Evolutionary conservation across 176 grass and related monocot species (phyloP).

Genomic region (Pontederia paniculata): DNA sequence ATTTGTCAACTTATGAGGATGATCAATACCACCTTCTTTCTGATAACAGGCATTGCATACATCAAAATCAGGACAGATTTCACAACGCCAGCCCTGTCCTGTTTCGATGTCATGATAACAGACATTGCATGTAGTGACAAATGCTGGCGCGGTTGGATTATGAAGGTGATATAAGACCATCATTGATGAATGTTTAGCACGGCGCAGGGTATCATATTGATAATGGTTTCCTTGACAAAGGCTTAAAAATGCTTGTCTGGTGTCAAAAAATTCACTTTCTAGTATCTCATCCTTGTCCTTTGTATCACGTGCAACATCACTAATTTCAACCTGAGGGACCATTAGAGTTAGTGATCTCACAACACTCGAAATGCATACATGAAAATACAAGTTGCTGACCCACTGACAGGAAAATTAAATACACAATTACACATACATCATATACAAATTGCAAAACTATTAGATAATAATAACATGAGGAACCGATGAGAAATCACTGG

Average conservation of each 20-base stretch:
- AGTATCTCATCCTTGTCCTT: slow-evolving; percentile 12
- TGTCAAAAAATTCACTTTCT: slow-evolving; percentile 17
- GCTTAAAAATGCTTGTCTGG: slow-evolving; percentile 14
- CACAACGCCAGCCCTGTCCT: slow-evolving; percentile 88
- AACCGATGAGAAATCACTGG: slow-evolving; percentile 35
- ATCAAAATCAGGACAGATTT: slow-evolving; percentile 92
- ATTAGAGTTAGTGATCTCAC: not conserved
- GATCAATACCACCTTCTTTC: slow-evolving; percentile 53
- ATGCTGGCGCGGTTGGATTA: slow-evolving; percentile 29
- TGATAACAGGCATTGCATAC: slow-evolving; percentile 81
- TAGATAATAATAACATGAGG: not conserved
- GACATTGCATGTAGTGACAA: slow-evolving; percentile 78
- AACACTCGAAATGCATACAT: not conserved
- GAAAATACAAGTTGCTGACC: no score
- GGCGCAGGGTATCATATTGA: slow-evolving; percentile 7
- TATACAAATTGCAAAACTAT: not conserved
- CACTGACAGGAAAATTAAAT: not conserved
- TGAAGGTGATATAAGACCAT: slow-evolving; percentile 16
- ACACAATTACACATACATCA: not conserved
- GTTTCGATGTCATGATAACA: slow-evolving; percentile 90
- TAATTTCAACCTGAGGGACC: slow-evolving; percentile 6
- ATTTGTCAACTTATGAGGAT: slow-evolving; percentile 86
- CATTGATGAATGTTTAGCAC: slow-evolving; percentile 14
- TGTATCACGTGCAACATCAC: slow-evolving; percentile 1
- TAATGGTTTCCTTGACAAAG: slow-evolving; percentile 19